Evolutionary conservation across 768 basidiomycete species (phyloP), one percentile per base, ranked within the genome.

Genomic region (Phylloporus scabripes): DNA sequence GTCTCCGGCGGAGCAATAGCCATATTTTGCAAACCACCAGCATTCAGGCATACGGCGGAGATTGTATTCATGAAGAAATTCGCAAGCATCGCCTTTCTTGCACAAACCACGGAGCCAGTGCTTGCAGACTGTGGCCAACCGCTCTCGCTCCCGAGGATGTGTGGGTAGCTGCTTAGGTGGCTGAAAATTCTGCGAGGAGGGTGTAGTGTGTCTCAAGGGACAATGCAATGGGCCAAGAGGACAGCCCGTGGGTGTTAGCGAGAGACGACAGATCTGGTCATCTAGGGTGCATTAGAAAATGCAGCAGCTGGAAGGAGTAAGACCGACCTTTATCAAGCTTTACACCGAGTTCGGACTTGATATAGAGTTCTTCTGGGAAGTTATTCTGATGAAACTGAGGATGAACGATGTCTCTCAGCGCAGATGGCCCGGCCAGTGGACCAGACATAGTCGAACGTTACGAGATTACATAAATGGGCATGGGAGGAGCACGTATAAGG

Each of bases 41-140:
- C 96, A 98, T 66, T 97, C 92, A 6, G 96, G 96, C 94, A 98
- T 98, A 52, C 91, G 85, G 51, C 96, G 74, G 44, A 99, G 78
- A 66, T 98, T 96, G 74, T 97, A 99, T 72, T 98, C 96, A 70
- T 99, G 96, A 64, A 98, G 77, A 69, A 98, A 99, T 72, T 98
- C 96, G 72, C 96, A 99, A 21, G 87, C 85, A 63, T 94, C 89
- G 46, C 93, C 95, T 68, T 98, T 98, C 73, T 98, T 98, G 71
- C 96, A 98, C 15, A 99, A 76, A 12, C 96, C 96, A 49, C 96
- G 82, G 37, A 99, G 80, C 88, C 95, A 98, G 71, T 98, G 96
- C 70, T 98, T 98, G 73, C 96, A 99, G 15, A 99, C 94, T 2
- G 95, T 96, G 18, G 87, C 81, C 37, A 92, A 74, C 37, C 88